Conservation (phyloP, 768 basidiomycete genomes). For the Psilocybe tampanensis region DNA sequence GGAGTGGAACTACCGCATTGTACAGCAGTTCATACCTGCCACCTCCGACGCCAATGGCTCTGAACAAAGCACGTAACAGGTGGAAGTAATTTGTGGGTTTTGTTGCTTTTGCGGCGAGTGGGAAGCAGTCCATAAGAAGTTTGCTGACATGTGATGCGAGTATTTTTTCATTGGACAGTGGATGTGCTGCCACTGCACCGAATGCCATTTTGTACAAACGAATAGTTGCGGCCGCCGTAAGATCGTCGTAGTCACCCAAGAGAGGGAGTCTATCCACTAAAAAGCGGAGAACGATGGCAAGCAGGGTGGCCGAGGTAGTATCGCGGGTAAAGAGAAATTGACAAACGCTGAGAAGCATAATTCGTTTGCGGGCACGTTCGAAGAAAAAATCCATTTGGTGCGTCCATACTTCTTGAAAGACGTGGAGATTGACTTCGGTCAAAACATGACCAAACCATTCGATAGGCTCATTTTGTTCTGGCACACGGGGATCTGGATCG, state of each 20-base stretch:
- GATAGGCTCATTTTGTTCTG: conserved; percentile 70
- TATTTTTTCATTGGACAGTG: conserved; percentile 83
- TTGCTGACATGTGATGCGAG: conserved; percentile 92
- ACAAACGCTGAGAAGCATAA: conserved; percentile 80
- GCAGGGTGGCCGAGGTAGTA: conserved; percentile 72
- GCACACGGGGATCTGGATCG: conserved; percentile 67
- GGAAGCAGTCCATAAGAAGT: conserved; percentile 95
- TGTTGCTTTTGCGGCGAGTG: conserved; percentile 86
- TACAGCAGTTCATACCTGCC: conserved; percentile 94
- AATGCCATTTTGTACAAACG: conserved; percentile 97
- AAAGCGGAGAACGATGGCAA: conserved; percentile 88
- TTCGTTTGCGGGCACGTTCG: conserved; percentile 73
- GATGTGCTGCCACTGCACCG: conserved; percentile 75
- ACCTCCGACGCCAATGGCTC: conserved; percentile 88
- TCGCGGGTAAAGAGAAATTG: conserved; percentile 84
- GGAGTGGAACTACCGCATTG: conserved; percentile 92
- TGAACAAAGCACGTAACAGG: conserved; percentile 88
- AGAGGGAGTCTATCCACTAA: conserved; percentile 80
- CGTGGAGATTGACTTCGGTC: conserved; percentile 83
- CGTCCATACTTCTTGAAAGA: conserved; percentile 97
- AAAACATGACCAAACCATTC: conserved; percentile 84
- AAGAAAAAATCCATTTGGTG: conserved; percentile 92
- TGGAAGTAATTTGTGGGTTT: conserved; percentile 94
- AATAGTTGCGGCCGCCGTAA: conserved; percentile 81
- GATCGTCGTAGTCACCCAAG: conserved; percentile 84